A percentile compares a stretch with the other conserved stretches of the same genome.
These are phyloP conservation scores for Malassezia nana DNA, from an alignment of 1,284 basidiomycete species.

Conservation along the genomic window DNA sequence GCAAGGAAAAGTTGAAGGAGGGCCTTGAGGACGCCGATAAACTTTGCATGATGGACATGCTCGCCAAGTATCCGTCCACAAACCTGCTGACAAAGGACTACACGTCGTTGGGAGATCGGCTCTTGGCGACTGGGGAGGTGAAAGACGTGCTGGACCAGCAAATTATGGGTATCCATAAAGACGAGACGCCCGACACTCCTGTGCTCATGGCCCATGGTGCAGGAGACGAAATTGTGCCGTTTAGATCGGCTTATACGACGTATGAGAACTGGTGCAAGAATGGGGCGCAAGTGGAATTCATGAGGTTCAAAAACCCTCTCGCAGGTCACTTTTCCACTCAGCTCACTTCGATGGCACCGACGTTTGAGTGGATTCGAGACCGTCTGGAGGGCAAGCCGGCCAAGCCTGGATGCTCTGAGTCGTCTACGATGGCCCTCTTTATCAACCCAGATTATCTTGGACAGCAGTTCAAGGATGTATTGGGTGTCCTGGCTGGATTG, in stretches of 20 bases:
- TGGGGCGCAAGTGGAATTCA: slow-evolving; percentile 33
- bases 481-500: neutral
- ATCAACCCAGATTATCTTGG: neutral
- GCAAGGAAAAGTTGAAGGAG: neutral
- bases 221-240: slow-evolving; percentile 29
- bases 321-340: neutral
- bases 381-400: neutral
- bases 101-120: neutral
- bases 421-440: neutral
- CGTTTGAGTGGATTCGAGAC: neutral
- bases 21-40: slow-evolving; percentile 4
- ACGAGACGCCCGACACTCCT: slow-evolving; percentile 19
- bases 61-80: slow-evolving; percentile 5
- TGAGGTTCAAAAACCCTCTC: neutral
- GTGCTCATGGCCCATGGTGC: slow-evolving; percentile 27
- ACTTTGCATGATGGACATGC: slow-evolving; percentile 4
- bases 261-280: slow-evolving; percentile 28
- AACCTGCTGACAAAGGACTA: neutral
- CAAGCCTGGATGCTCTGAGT: neutral
- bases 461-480: neutral
- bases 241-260: slow-evolving; percentile 13
- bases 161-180: neutral
- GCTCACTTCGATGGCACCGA: neutral
- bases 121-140: neutral
- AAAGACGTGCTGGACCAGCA: neutral